These are phyloP conservation scores for Termitomyces sp. DNA, from an alignment of 768 basidiomycete species.

Conservation along the genomic window DNA sequence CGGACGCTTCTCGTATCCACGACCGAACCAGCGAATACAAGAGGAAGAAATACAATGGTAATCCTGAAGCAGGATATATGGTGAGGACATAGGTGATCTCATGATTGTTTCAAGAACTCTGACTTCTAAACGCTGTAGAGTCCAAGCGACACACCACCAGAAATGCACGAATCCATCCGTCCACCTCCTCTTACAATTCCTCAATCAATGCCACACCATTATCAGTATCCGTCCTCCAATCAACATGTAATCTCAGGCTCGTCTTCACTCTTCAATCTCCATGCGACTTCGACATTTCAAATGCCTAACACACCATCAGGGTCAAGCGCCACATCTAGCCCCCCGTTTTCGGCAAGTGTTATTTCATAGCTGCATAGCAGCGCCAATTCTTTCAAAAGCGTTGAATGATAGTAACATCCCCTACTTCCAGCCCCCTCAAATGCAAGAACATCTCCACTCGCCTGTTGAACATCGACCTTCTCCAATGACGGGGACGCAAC, in stretches of 20 bases:
- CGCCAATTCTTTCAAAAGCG: background rate
- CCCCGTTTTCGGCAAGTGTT: constrained; percentile 86
- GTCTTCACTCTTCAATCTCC: constrained; percentile 45
- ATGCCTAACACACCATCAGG: constrained; percentile 68
- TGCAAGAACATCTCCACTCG: constrained; percentile 52
- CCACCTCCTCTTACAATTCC: constrained; percentile 63
- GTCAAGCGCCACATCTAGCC: constrained; percentile 68
- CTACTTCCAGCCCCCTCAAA: constrained; percentile 54
- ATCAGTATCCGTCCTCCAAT: constrained; percentile 33
- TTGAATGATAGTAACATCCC: constrained; percentile 55
- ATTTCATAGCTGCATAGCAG: constrained; percentile 25
- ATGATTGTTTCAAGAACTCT: background rate
- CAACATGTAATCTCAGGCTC: constrained; percentile 32
- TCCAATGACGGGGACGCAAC: constrained; percentile 31
- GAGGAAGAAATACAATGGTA: constrained; percentile 46
- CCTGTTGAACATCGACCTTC: constrained; percentile 45
- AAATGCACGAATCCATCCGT: constrained; percentile 28
- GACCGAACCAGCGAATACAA: constrained; percentile 62
- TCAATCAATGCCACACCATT: constrained; percentile 48
- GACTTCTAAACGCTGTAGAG: constrained; percentile 24
- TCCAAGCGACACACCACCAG: constrained; percentile 40
- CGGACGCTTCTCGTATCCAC: constrained; percentile 36
- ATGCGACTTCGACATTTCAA: constrained; percentile 50
- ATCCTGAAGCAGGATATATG: background rate
- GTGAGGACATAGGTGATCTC: background rate